These are phyloP conservation scores for Nicotiana undulata DNA, from an alignment of 257 asterid genomes.

Conservation along the genomic window DNA sequence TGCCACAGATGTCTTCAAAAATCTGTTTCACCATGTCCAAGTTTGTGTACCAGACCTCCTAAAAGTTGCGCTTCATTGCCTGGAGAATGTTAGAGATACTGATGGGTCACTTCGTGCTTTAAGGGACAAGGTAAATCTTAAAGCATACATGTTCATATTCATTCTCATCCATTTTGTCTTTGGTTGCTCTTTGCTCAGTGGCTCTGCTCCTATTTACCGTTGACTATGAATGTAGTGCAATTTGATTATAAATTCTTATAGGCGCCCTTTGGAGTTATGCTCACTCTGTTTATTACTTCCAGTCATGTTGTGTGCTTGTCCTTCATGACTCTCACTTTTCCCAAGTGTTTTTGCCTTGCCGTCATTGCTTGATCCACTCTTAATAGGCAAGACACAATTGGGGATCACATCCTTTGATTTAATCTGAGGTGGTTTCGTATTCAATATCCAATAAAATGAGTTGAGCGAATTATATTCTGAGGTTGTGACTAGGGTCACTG, in stretches of 20 bases:
- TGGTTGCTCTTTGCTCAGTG: background rate
- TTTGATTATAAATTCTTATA: background rate
- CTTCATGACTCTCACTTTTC: background rate
- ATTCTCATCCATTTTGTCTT: background rate
- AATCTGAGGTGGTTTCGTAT: background rate
- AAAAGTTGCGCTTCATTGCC: slow-evolving; percentile 72
- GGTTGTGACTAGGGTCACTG: background rate
- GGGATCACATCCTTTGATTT: background rate
- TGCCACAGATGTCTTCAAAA: slow-evolving; percentile 45
- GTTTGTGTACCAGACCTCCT: slow-evolving; percentile 88
- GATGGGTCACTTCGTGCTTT: slow-evolving; percentile 93
- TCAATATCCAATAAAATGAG: background rate
- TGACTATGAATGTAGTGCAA: background rate
- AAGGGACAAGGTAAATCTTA: slow-evolving; percentile 61
- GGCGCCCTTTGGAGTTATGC: background rate
- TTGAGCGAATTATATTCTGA: background rate
- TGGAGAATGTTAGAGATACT: slow-evolving; percentile 75
- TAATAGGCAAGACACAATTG: background rate
- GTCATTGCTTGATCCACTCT: background rate
- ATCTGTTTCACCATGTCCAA: slow-evolving; percentile 72
- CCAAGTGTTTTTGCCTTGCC: background rate
- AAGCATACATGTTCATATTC: background rate
- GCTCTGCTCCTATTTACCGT: background rate
- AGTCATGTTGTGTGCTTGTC: background rate
- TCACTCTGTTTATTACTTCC: background rate